Evolutionary conservation across 257 asterid species (phyloP).

Genomic region (Voacanga thouarsii): DNA sequence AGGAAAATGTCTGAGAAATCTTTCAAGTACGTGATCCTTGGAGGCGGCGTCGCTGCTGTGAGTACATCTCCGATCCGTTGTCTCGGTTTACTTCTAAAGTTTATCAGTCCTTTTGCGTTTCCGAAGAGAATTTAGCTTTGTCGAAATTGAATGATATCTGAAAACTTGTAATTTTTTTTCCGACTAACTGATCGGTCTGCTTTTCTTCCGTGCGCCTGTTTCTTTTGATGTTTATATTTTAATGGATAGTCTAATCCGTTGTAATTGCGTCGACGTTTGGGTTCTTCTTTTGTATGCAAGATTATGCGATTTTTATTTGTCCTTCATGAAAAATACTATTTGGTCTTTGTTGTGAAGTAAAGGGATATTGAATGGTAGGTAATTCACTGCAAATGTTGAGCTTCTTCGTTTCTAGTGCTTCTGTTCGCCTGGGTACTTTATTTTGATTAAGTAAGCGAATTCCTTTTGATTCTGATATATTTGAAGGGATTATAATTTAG

Average conservation of each 20-base stretch:
- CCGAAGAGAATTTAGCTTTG: background rate
- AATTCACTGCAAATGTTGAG: background rate
- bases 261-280: background rate
- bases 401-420: background rate
- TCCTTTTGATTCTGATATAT: background rate
- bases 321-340: background rate
- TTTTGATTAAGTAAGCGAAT: background rate
- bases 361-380: background rate
- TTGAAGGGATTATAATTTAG: background rate
- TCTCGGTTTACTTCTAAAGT: background rate
- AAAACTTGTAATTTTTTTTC: too few relatives aligned
- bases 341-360: background rate
- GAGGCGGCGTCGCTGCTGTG: conserved; percentile 93
- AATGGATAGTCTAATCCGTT: background rate
- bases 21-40: conserved; percentile 85
- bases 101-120: background rate
- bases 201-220: background rate
- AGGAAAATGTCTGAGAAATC: conserved; percentile 64
- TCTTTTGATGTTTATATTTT: background rate
- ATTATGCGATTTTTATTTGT: background rate
- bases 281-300: background rate
- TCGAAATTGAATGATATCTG: background rate
- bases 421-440: background rate
- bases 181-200: background rate
- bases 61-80: conserved; percentile 28